Base-by-base conservation (phyloP, 2,329 filamentous ascomycete species). In the Raffaelea ambrosiae region DNA sequence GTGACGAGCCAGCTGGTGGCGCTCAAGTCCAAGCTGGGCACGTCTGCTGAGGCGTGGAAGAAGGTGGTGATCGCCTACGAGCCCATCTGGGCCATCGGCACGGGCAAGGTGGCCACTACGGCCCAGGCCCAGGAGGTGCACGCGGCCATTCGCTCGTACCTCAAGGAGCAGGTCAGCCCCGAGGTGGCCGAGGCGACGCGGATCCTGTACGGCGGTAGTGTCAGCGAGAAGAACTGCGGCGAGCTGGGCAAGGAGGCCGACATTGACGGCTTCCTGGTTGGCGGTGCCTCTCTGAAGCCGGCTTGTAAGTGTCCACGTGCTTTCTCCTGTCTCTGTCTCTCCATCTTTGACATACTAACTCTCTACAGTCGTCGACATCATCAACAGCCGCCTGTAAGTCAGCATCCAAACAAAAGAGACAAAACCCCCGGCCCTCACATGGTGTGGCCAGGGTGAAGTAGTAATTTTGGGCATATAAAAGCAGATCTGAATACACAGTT, bases 21-120 rank as follows among this genome's bases (percentile, higher is more conserved):
- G 56, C 87, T 66, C 55, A 83, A 89, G 66, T 69, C 73, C 60
- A 76, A 85, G 74, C 73, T 88, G 63, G 59, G 59, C 47, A 73
- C 80, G 60, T 87, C 95, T 73, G 20, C 54, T 3, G 35, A 46
- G 5, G 51, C 50, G 35, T 98, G 93, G 93, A 79, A 75, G 63
- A 93, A 93, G 76, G 80, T 98, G 56, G 93, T 98, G 66, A 79
- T 98, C 62, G 93, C 93, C 63, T 98, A 98, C 72, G 93, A 98
- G 80, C 93, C 93, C 63, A 94, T 98, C 76, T 98, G 93, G 91
- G 89, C 81, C 66, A 86, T 83, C 59, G 91, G 91, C 59, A 97
- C 93, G 57, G 93, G 93, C 69, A 94, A 93, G 76, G 88, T 94
- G 57, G 88, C 88, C 59, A 86, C 83, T 54, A 89, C 83, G 51